Conservation (phyloP, 495 filamentous ascomycete genomes). For the Xylaria acuta region DNA sequence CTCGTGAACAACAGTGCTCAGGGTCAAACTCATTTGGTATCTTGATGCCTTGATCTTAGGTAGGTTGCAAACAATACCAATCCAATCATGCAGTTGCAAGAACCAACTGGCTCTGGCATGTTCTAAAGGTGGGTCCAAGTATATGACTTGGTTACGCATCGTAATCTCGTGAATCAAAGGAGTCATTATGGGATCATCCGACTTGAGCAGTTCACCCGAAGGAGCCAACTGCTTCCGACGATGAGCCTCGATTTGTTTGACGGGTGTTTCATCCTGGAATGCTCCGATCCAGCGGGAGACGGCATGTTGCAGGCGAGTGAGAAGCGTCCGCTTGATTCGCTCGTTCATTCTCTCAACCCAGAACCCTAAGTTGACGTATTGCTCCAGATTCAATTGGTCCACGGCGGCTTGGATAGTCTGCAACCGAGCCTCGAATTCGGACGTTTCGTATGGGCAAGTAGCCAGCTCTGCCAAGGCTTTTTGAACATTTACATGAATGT, state of each 20-base stretch:
- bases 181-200: conserved; percentile 64
- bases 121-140: conserved; percentile 90
- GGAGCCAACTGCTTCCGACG: conserved; percentile 51
- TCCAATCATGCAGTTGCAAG: conserved; percentile 87
- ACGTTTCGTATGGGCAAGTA: conserved; percentile 78
- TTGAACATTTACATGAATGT: conserved; percentile 82
- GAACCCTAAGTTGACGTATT: conserved; percentile 85
- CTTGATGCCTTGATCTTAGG: conserved; percentile 92
- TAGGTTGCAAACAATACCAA: conserved; percentile 89
- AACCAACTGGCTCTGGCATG: conserved; percentile 95
- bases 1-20: conserved; percentile 65
- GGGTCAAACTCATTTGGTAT: conserved; percentile 81
- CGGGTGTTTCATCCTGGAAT: conserved; percentile 69
- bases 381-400: conserved; percentile 93
- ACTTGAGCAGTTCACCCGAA: conserved; percentile 42
- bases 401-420: conserved; percentile 86
- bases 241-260: conserved; percentile 50
- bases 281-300: conserved; percentile 82
- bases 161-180: conserved; percentile 86
- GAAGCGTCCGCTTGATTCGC: conserved; percentile 78
- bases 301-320: conserved; percentile 77
- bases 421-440: conserved; percentile 78
- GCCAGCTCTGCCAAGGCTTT: conserved; percentile 83
- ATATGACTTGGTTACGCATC: conserved; percentile 96
- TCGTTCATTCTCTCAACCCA: conserved; percentile 89